Conservation (phyloP, 1,139 yeast species). For the Diutina rugosa region DNA sequence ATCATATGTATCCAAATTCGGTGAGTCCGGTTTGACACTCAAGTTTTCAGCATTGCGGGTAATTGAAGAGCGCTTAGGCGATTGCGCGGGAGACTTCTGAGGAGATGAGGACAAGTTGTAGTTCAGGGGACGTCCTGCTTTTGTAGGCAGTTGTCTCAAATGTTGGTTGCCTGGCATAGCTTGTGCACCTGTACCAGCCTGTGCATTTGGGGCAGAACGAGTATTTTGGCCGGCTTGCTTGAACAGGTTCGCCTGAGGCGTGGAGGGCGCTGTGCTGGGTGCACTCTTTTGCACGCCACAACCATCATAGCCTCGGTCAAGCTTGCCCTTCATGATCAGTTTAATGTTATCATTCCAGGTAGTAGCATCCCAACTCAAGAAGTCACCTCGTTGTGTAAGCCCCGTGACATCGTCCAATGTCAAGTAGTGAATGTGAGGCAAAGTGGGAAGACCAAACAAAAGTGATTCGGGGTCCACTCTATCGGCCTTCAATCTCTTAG, state of each 20-base stretch:
- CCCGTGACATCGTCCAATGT: constrained; percentile 16
- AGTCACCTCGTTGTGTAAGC: constrained; percentile 5
- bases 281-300: constrained; percentile 36
- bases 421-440: constrained; percentile 79
- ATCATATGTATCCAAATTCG: neutral
- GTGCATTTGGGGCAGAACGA: neutral
- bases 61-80: neutral
- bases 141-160: neutral
- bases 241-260: neutral
- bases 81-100: neutral
- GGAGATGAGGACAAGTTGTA: neutral
- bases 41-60: neutral
- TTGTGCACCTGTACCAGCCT: neutral
- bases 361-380: constrained; percentile 10
- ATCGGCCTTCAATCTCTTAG: constrained; percentile 78
- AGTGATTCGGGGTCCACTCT: constrained; percentile 68
- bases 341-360: constrained; percentile 64
- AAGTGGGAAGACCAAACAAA: constrained; percentile 81
- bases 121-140: neutral
- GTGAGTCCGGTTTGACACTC: neutral
- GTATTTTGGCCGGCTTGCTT: neutral
- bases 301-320: constrained; percentile 69
- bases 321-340: constrained; percentile 46
- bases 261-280: neutral
- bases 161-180: neutral